A percentile compares a stretch with the other conserved stretches of the same genome.
phyloP scores from a whole-genome alignment of 2,329 filamentous ascomycete species.

The Hymenoscyphus fraxineus region DNA sequence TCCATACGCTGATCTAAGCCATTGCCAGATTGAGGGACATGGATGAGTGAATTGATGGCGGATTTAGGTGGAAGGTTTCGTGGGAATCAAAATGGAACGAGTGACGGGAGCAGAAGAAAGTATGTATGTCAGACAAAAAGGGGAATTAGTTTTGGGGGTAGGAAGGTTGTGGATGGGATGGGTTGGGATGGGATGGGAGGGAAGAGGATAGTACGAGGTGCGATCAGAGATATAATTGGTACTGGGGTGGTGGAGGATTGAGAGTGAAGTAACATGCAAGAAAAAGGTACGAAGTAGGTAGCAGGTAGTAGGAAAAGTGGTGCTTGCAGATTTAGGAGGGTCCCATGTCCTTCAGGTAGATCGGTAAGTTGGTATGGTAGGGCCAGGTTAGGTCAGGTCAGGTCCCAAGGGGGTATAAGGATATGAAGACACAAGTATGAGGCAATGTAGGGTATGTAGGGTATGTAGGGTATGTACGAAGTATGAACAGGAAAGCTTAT shows the following conservation, averaged over 20 bases:
- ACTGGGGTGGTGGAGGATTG: neutral
- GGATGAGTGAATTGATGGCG: conserved; percentile 7
- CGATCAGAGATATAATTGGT: neutral
- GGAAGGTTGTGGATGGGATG: conserved; percentile 15
- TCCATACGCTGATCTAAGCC: conserved; percentile 18
- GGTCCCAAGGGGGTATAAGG: neutral
- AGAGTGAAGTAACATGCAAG: conserved; percentile 24
- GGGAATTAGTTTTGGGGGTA: conserved; percentile 9
- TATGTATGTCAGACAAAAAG: conserved; percentile 4
- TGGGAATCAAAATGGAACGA: neutral
- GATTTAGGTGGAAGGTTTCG: conserved; percentile 7
- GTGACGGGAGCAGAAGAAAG: neutral
- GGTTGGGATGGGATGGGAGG: conserved; percentile 4
- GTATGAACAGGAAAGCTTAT: conserved; percentile 17
- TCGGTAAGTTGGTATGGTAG: neutral
- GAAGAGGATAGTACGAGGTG: neutral
- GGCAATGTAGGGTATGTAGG: too few species aligned
- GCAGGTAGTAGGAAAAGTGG: conserved; percentile 9
- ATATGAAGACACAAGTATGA: too few species aligned
- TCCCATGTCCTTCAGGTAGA: neutral
- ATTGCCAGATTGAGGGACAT: conserved; percentile 12
- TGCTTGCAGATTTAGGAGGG: conserved; percentile 2
- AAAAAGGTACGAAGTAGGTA: conserved; percentile 13
- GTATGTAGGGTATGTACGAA: neutral
- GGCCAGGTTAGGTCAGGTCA: neutral